Evolutionary conservation across 177 flowering plant genomes (phyloP), one percentile per base, ranked within the genome.

Genomic region (Vitis hybrid): DNA sequence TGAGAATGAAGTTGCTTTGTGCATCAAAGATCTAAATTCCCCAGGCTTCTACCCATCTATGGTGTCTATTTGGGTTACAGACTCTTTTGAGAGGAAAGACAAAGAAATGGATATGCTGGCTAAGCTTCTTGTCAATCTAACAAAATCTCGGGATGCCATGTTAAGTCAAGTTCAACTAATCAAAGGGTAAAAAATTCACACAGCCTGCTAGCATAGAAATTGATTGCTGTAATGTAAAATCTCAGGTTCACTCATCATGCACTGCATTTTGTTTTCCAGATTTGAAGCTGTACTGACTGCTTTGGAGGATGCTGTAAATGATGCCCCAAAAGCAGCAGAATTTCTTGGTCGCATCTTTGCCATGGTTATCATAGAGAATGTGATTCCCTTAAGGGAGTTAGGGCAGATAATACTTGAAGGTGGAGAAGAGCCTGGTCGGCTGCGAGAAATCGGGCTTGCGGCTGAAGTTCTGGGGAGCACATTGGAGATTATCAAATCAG

Each of bases 81-180:
- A 95, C 73, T 94, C 99, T 7, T 95, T 95, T 77, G 99, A 95
- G 83, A 80, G 94, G 73, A 93, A 93, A 76, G 97, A 91, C 75
- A 70, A 69, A 77, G 97, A 95, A 59, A 85, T 98, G 77, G 94
- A 86, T 74, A 82, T 84, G 13, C 75, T 95, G 71, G 86, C 94
- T 6, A 87, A 80, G 76, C 97, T 95, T 70, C 93, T 95, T 0
- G 83, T 90, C 20, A 84, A 76, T 68, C 94, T 93, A 18, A 17
- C 84, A 60, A 88, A 75, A 65, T 76, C 91, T 63, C 79, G 20
- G 55, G 92, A 90, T 65, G 73, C 76, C 71, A 62, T 80, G 57
- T 70, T 95, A 57, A 89, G 58, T 72, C 81, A 70, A 70, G 71
- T 46, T 13, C 90, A 91, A 57, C 88, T 95, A 51, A 71, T 88